Evolutionary conservation across 139 green algal genomes (phyloP).

Genomic region (Desmodesmus armatus): DNA sequence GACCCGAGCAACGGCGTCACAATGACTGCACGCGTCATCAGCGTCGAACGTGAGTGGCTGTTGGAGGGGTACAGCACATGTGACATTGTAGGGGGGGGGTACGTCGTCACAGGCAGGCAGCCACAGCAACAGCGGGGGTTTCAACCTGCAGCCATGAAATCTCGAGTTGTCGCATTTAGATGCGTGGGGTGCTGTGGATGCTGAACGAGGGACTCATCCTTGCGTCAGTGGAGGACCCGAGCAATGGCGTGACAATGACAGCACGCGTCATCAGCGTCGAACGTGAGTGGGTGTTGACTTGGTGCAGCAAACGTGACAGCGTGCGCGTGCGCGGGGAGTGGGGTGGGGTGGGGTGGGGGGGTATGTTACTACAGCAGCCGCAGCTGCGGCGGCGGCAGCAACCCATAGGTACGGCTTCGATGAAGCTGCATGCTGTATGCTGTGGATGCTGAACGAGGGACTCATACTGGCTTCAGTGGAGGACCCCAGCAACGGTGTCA

Average conservation of each 20-base stretch:
- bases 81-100: too few relatives aligned
- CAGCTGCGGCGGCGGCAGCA: too few relatives aligned
- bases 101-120: too few relatives aligned
- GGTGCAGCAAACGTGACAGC: too few relatives aligned
- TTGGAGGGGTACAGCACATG: too few relatives aligned
- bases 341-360: too few relatives aligned
- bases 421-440: slow-evolving; percentile 53
- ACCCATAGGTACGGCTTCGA: too few relatives aligned
- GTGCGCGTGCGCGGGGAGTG: too few relatives aligned
- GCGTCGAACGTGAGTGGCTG: slow-evolving; percentile 55
- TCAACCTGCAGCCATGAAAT: too few relatives aligned
- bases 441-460: slow-evolving; percentile 50
- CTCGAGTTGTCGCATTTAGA: too few relatives aligned
- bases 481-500: slow-evolving; percentile 1
- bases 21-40: slow-evolving; percentile 64
- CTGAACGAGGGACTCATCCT: slow-evolving; percentile 7
- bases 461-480: not conserved
- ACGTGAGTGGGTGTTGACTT: slow-evolving; percentile 51
- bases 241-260: slow-evolving; percentile 52
- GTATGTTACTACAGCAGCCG: too few relatives aligned
- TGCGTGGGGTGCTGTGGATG: slow-evolving; percentile 57
- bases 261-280: slow-evolving; percentile 59
- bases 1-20: slow-evolving; percentile 25
- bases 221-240: not conserved
- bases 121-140: too few relatives aligned